These are phyloP conservation scores for Suillus paluster DNA, from an alignment of 768 basidiomycete species.

Conservation along the genomic window DNA sequence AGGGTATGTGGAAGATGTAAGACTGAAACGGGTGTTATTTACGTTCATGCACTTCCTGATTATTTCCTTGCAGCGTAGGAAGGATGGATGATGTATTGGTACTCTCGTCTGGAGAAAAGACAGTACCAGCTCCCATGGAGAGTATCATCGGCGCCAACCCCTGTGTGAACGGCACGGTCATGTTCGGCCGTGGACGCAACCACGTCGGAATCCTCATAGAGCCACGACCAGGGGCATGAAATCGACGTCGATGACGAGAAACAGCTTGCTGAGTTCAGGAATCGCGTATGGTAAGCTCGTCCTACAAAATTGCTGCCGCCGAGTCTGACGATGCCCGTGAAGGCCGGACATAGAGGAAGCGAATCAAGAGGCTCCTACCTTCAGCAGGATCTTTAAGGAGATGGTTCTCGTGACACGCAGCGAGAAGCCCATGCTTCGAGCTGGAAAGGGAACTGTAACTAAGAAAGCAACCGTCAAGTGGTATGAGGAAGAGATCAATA, in stretches of 20 bases:
- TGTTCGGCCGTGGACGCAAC: conserved; percentile 44
- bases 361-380: conserved; percentile 43
- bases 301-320: neutral
- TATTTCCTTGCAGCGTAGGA: conserved; percentile 37
- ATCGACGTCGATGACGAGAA: conserved; percentile 35
- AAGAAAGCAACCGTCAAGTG: conserved; percentile 42
- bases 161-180: conserved; percentile 35
- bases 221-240: conserved; percentile 35
- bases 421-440: conserved; percentile 47
- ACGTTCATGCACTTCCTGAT: neutral
- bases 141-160: conserved; percentile 22
- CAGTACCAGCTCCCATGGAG: conserved; percentile 41
- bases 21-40: neutral
- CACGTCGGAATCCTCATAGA: conserved; percentile 36
- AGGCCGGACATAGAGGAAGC: conserved; percentile 48
- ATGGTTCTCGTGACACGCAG: conserved; percentile 51
- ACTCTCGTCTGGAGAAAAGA: conserved; percentile 38
- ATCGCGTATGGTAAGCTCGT: conserved; percentile 41
- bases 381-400: conserved; percentile 53
- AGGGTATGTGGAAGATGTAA: conserved; percentile 49
- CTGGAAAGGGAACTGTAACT: conserved; percentile 51
- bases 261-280: conserved; percentile 36
- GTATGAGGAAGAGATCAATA: conserved; percentile 52
- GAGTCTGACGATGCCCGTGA: neutral
- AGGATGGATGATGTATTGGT: conserved; percentile 41